phyloP scores from a whole-genome alignment of 192 early-diverging fungal genomes.

The Umbelopsis sp. region DNA sequence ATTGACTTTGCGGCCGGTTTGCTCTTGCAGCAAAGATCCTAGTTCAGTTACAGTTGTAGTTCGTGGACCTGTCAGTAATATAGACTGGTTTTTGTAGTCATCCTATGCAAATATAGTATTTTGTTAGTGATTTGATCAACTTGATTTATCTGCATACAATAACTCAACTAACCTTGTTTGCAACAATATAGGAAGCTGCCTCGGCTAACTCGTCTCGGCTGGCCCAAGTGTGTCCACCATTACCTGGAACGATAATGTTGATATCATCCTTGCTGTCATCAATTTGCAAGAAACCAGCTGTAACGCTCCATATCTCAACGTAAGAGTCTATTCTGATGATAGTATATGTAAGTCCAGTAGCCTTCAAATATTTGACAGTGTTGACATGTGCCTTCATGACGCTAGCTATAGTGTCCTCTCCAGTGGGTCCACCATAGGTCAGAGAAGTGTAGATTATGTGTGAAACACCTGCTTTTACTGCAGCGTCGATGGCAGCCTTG shows the following conservation, averaged over 20 bases:
- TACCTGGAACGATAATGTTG: background rate
- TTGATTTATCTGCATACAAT: background rate
- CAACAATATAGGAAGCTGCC: background rate
- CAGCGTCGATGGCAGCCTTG: slow-evolving; percentile 4
- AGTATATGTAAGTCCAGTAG: background rate
- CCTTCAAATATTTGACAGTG: slow-evolving; percentile 1
- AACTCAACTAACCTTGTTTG: background rate
- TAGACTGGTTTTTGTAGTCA: slow-evolving; percentile 1
- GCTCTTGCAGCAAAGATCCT: background rate
- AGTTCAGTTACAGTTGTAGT: background rate
- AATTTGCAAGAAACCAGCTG: background rate
- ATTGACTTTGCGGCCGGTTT: slow-evolving; percentile 3
- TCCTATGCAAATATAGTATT: background rate
- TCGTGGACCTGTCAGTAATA: slow-evolving; percentile 1
- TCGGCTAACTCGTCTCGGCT: background rate
- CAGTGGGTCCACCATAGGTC: background rate
- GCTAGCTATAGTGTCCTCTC: background rate
- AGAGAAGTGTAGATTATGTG: slow-evolving; percentile 1
- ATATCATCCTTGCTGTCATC: slow-evolving; percentile 4
- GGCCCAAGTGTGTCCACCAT: background rate
- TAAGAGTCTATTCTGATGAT: background rate
- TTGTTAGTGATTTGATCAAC: too few relatives aligned
- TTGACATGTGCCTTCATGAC: slow-evolving; percentile 4
- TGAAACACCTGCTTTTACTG: background rate
- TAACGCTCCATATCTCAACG: slow-evolving; percentile 1